Conservation (phyloP, 768 basidiomycete genomes). For the Dacryopinax primogenitus region DNA sequence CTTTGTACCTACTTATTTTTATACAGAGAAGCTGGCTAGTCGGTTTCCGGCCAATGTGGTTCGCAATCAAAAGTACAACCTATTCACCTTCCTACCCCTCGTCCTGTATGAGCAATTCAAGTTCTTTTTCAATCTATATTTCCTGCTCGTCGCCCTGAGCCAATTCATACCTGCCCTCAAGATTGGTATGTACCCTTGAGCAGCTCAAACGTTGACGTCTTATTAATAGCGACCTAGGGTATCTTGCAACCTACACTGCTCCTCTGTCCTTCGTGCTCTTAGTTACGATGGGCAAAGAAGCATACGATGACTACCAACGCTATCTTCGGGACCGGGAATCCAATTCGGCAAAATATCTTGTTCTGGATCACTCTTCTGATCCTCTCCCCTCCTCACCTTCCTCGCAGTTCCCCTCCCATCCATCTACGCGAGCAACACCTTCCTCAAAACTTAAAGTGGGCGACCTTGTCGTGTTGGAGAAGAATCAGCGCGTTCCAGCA, state of each 20-base stretch:
- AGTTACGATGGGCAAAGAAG: slow-evolving; percentile 98
- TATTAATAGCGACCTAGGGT: slow-evolving; percentile 41
- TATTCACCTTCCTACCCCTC: slow-evolving; percentile 90
- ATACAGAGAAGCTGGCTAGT: slow-evolving; percentile 53
- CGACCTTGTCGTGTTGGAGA: slow-evolving; percentile 81
- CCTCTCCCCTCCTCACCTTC: slow-evolving; percentile 16
- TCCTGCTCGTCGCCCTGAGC: slow-evolving; percentile 87
- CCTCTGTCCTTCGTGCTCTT: slow-evolving; percentile 89
- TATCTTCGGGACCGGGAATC: slow-evolving; percentile 85
- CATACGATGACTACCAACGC: slow-evolving; percentile 95
- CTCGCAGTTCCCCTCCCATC: slow-evolving; percentile 22
- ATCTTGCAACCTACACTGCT: slow-evolving; percentile 89
- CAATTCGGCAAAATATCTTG: slow-evolving; percentile 82
- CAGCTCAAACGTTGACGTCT: not conserved
- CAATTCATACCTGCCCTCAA: slow-evolving; percentile 93
- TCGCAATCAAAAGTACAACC: slow-evolving; percentile 96
- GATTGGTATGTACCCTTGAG: slow-evolving; percentile 54
- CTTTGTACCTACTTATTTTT: not conserved
- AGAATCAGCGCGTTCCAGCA: slow-evolving; percentile 94
- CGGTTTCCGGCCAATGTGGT: slow-evolving; percentile 79
- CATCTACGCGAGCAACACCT: slow-evolving; percentile 58
- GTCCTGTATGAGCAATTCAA: slow-evolving; percentile 99
- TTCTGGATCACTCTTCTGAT: slow-evolving; percentile 45
- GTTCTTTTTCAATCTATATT: slow-evolving; percentile 99
- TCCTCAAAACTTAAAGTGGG: slow-evolving; percentile 82